These are phyloP conservation scores for Suhomyces bribrorum DNA, from an alignment of 1,139 yeast species.

Conservation along the genomic window DNA sequence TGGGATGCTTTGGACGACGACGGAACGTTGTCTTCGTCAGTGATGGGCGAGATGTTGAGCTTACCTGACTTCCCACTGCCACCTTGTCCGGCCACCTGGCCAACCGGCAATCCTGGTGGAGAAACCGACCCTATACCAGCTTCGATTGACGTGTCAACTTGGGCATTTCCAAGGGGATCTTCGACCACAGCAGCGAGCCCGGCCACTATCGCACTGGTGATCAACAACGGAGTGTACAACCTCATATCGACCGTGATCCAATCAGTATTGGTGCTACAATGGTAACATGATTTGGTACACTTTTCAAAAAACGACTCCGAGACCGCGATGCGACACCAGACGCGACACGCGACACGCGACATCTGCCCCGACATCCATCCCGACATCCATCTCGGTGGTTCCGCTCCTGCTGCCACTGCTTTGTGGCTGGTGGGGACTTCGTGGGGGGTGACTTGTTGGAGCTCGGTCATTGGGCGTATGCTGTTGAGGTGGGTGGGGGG, in stretches of 20 bases:
- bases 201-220: slow-evolving; percentile 6
- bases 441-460: no score
- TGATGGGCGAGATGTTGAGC: slow-evolving; percentile 27
- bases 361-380: no score
- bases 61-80: slow-evolving; percentile 9
- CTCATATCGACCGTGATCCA: not conserved
- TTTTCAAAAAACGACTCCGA: not conserved
- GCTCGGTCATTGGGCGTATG: no score
- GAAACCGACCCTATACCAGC: slow-evolving; percentile 1
- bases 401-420: no score
- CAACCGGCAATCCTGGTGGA: no score
- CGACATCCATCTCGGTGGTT: no score
- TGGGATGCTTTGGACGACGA: slow-evolving; percentile 20
- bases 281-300: not conserved
- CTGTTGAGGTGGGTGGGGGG: no score
- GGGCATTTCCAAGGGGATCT: slow-evolving; percentile 1
- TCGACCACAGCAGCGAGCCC: slow-evolving; percentile 6
- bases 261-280: no score
- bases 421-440: no score
- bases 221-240: not conserved
- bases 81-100: not conserved
- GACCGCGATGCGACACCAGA: not conserved
- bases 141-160: not conserved
- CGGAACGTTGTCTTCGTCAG: slow-evolving; percentile 35
- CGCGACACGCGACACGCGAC: slow-evolving; percentile 4